These are phyloP conservation scores for Chondrostereum purpureum DNA, from an alignment of 1,284 basidiomycete species.

Conservation along the genomic window DNA sequence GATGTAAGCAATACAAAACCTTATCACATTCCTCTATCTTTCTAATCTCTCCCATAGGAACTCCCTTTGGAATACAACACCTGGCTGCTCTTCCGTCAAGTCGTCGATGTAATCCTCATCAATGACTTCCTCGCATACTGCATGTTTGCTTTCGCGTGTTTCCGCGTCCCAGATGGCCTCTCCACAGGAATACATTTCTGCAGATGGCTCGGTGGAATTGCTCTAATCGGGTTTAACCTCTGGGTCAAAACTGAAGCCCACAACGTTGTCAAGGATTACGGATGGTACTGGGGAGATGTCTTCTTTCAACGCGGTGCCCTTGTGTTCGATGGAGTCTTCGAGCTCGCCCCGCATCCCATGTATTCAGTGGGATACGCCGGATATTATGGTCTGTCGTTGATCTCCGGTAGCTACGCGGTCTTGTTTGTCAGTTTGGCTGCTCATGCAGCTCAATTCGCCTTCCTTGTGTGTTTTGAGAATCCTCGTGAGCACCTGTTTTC, in stretches of 20 bases:
- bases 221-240: constrained; percentile 89
- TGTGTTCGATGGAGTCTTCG: constrained; percentile 97
- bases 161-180: constrained; percentile 76
- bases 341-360: constrained; percentile 88
- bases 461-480: constrained; percentile 95
- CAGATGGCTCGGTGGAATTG: constrained; percentile 84
- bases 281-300: constrained; percentile 98
- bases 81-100: constrained; percentile 88
- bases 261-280: constrained; percentile 88
- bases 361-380: constrained; percentile 94
- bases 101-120: constrained; percentile 92
- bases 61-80: constrained; percentile 81
- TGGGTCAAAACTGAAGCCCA: constrained; percentile 99
- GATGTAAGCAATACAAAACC: constrained; percentile 44
- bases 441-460: constrained; percentile 93
- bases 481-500: constrained; percentile 62
- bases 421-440: constrained; percentile 90
- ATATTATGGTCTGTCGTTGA: constrained; percentile 92
- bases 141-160: constrained; percentile 91
- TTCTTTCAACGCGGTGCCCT: constrained; percentile 91
- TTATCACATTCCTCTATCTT: constrained; percentile 7
- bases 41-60: constrained; percentile 56
- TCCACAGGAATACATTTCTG: constrained; percentile 64
- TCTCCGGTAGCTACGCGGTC: constrained; percentile 85
- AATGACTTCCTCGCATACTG: constrained; percentile 97